Conservation (phyloP, 257 asterid species). For the Paraleonurus japonicus region DNA sequence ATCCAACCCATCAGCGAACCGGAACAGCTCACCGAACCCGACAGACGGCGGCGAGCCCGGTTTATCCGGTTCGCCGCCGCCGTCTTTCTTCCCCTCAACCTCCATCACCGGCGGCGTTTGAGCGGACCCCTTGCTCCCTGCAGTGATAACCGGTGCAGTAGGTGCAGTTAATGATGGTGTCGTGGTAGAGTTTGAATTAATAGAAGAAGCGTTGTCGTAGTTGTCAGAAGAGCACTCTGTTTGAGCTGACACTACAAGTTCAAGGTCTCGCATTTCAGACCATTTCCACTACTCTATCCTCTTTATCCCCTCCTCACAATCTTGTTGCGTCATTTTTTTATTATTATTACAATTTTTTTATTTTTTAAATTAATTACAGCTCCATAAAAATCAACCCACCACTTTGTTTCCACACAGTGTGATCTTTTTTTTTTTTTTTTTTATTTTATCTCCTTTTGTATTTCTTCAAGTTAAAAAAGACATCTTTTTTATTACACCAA, state of each 20-base stretch:
- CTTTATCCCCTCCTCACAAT: constrained; percentile 52
- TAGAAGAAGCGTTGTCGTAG: constrained; percentile 32
- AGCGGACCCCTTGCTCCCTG: background rate
- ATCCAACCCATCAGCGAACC: constrained; percentile 91
- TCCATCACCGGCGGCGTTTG: constrained; percentile 15
- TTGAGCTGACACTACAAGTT: constrained; percentile 52
- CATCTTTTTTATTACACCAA: background rate
- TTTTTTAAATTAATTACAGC: background rate
- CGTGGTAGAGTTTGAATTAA: constrained; percentile 37
- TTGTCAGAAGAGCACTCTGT: constrained; percentile 15
- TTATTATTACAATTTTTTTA: background rate
- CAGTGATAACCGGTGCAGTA: background rate
- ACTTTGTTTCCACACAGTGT: background rate
- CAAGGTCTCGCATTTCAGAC: constrained; percentile 82
- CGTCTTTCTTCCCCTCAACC: constrained; percentile 36
- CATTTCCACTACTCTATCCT: constrained; percentile 71
- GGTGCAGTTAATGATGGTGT: constrained; percentile 12
- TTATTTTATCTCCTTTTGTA: background rate
- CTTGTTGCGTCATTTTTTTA: constrained; percentile 18
- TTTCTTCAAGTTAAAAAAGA: background rate
- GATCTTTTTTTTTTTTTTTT: too few relatives aligned
- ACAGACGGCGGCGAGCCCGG: constrained; percentile 50
- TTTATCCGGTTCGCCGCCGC: constrained; percentile 44
- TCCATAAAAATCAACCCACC: background rate
- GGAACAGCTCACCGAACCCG: constrained; percentile 64